These are phyloP conservation scores for Eucalyptus grandis DNA, from an alignment of 345 rosid species.

Conservation along the genomic window DNA sequence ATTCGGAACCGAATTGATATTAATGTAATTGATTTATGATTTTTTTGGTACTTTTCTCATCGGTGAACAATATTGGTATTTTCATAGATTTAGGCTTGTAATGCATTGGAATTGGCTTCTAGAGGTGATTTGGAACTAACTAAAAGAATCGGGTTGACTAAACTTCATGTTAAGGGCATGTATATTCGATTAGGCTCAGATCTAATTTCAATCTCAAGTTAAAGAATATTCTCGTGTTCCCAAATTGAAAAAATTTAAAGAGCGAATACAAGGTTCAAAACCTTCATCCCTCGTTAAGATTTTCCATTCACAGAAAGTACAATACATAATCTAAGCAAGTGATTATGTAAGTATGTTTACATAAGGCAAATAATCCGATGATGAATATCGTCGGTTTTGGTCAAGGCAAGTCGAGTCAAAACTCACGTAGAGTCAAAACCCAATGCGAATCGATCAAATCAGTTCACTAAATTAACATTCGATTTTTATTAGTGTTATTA, in stretches of 20 bases:
- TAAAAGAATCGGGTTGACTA: background rate
- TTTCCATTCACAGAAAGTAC: background rate
- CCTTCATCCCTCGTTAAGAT: background rate
- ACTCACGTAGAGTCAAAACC: background rate
- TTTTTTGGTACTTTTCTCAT: too few species aligned
- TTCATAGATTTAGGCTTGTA: background rate
- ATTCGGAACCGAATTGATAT: fast-evolving
- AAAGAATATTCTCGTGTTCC: background rate
- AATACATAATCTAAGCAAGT: background rate
- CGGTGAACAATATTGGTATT: background rate
- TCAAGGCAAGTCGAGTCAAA: background rate
- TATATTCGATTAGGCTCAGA: background rate
- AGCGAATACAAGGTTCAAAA: background rate
- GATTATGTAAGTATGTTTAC: background rate
- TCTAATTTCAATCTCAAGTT: background rate
- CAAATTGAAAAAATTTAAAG: background rate
- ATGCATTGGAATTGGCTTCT: background rate
- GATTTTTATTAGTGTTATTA: background rate
- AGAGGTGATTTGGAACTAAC: background rate
- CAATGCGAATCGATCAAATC: background rate
- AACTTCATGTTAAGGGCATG: background rate
- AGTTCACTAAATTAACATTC: background rate
- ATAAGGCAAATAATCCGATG: background rate
- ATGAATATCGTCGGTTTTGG: background rate
- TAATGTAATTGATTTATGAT: too few species aligned